A percentile compares a stretch with the other conserved stretches of the same genome.
These are phyloP conservation scores for Hypsizygus marmoreus DNA, from an alignment of 768 basidiomycete species.

Conservation along the genomic window DNA sequence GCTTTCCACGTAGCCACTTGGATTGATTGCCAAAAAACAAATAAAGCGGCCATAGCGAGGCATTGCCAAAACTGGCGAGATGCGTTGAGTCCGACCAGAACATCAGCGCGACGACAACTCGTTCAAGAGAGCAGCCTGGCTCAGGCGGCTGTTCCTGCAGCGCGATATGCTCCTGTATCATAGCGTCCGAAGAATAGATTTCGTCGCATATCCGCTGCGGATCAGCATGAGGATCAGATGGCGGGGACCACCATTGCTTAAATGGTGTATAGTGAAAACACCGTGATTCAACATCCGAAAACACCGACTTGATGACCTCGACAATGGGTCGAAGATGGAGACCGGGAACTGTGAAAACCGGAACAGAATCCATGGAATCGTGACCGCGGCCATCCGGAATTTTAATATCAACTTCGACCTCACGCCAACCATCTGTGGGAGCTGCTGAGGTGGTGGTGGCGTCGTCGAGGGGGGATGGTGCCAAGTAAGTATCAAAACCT, in stretches of 20 bases:
- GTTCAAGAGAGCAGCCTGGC: slow-evolving; percentile 18
- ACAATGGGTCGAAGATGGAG: slow-evolving; percentile 23
- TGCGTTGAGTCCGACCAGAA: slow-evolving; percentile 36
- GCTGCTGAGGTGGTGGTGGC: no score
- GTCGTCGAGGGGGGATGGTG: neutral
- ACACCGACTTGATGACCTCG: slow-evolving; percentile 22
- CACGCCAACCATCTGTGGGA: slow-evolving; percentile 18
- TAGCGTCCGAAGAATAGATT: slow-evolving; percentile 25
- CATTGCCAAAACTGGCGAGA: slow-evolving; percentile 35
- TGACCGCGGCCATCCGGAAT: slow-evolving; percentile 16
- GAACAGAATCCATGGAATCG: slow-evolving; percentile 14
- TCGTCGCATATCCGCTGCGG: slow-evolving; percentile 24
- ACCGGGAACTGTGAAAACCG: slow-evolving; percentile 22
- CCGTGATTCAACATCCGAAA: slow-evolving; percentile 6
- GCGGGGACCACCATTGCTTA: slow-evolving; percentile 24
- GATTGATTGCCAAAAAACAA: slow-evolving; percentile 41
- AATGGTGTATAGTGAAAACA: slow-evolving; percentile 23
- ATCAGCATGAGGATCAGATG: slow-evolving; percentile 6
- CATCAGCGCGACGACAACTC: slow-evolving; percentile 27
- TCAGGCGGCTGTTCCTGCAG: slow-evolving; percentile 19
- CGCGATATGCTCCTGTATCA: slow-evolving; percentile 20
- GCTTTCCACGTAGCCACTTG: slow-evolving; percentile 37
- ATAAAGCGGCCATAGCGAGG: slow-evolving; percentile 46
- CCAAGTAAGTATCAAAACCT: slow-evolving; percentile 10
- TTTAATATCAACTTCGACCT: slow-evolving; percentile 11